Base-by-base conservation (phyloP, 768 basidiomycete genomes). In the Serpula lacrymans region DNA sequence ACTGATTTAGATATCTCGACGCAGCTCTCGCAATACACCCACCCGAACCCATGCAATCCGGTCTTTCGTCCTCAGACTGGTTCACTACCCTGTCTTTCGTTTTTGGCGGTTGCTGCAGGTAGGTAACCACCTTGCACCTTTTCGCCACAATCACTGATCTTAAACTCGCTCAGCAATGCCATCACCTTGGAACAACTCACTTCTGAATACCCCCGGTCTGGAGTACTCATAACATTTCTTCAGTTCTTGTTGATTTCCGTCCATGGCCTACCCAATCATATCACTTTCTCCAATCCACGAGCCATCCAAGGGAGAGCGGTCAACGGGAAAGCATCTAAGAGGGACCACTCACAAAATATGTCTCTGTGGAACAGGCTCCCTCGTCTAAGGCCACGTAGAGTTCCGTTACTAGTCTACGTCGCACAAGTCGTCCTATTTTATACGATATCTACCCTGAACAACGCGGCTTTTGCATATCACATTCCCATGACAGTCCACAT, bases 401-500 rank as follows among this genome's bases (percentile, higher is more conserved):
- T 95, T 9, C 89, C 91, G 5, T 56, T 95, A 14, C 61, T 64
- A 6, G 70, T 82, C 10, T 94, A 94, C 68, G 52, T 86, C 20
- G 62, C 82, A 2, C 92, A 96, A 62, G 92, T 94, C 34, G 70
- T 71, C 1, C 69, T 97, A 25, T 94, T 94, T 64, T 84, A 87
- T 45, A 59, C 73, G 4, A 71, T 91, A 37, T 92, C 88, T 5
- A 57, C 87, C 45, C 68, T 97, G 49, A 97, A 96, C 60, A 96
- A 94, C 65, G 78, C 76, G n/a, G 92, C 90, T 1, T 95, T 97
- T 55, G 85, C 75, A 5, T 92, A 84, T 57, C 63, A 74, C 28
- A 84, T 96, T 44, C 92, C 94, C 16, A 91, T 96, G 80, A 66
- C 88, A 0, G 84, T 97, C 1, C 93, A 97, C 63, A 95, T 97